Evolutionary conservation across 2,329 filamentous ascomycete genomes (phyloP).

Genomic region (Leptographium lundbergii): DNA sequence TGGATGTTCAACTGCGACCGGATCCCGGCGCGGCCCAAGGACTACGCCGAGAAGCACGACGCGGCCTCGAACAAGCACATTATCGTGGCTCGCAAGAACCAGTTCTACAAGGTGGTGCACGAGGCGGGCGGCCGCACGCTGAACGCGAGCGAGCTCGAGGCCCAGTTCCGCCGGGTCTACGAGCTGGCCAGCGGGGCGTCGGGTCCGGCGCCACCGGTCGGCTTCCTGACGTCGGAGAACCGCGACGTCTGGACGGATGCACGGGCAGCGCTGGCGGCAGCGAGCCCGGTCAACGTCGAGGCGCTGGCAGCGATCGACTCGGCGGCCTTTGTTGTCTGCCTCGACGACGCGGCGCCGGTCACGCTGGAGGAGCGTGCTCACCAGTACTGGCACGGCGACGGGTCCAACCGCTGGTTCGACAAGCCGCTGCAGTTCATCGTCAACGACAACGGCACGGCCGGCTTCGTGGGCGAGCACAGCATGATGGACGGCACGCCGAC

Average conservation of each 20-base stretch:
- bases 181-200: constrained; percentile 47
- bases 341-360: constrained; percentile 82
- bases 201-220: constrained; percentile 55
- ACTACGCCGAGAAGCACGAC: constrained; percentile 73
- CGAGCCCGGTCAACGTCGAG: constrained; percentile 66
- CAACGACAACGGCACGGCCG: constrained; percentile 94
- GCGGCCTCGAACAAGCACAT: constrained; percentile 66
- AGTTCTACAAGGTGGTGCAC: constrained; percentile 86
- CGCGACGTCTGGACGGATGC: constrained; percentile 87
- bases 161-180: constrained; percentile 78
- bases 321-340: constrained; percentile 79
- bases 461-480: constrained; percentile 96
- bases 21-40: constrained; percentile 68
- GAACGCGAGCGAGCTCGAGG: constrained; percentile 78
- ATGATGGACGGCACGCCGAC: constrained; percentile 99
- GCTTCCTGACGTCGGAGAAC: constrained; percentile 80
- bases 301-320: constrained; percentile 75
- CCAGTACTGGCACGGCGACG: constrained; percentile 97
- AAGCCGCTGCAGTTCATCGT: constrained; percentile 97
- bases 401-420: constrained; percentile 92
- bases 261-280: constrained; percentile 59
- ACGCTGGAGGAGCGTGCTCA: constrained; percentile 91
- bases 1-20: constrained; percentile 98
- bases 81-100: constrained; percentile 84
- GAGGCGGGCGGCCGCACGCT: constrained; percentile 74